Evolutionary conservation across 1,139 yeast species (phyloP).

Genomic region (Debaryomycetaceae sp.): DNA sequence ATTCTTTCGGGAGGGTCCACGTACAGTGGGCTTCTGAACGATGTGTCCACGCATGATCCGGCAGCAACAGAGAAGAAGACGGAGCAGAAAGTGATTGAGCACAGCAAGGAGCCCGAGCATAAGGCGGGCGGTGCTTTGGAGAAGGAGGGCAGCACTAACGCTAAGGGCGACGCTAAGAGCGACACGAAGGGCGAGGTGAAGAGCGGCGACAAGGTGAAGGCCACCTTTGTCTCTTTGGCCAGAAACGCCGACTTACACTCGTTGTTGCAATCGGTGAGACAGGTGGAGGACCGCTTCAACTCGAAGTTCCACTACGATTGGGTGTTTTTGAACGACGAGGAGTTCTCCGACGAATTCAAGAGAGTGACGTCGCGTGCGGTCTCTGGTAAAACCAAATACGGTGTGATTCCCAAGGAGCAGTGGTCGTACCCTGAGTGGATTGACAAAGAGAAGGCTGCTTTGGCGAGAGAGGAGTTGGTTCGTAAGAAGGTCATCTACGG

Average conservation of each 20-base stretch:
- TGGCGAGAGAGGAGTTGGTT: conserved; percentile 48
- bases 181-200: conserved; percentile 2
- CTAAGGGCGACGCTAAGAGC: conserved; percentile 5
- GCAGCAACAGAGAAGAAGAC: not conserved
- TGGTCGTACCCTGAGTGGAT: conserved; percentile 58
- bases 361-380: conserved; percentile 29
- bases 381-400: conserved; percentile 42
- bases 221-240: conserved; percentile 45
- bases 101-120: conserved; percentile 5
- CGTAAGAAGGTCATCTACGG: conserved; percentile 59
- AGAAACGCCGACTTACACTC: conserved; percentile 37
- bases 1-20: conserved; percentile 59
- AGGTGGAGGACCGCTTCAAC: conserved; percentile 46
- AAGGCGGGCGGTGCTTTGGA: conserved; percentile 12
- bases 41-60: not conserved
- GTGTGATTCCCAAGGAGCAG: conserved; percentile 43
- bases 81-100: conserved; percentile 1
- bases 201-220: conserved; percentile 25
- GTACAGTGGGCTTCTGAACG: conserved; percentile 22
- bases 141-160: not conserved
- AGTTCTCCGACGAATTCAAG: conserved; percentile 39
- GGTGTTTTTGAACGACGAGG: conserved; percentile 46
- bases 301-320: conserved; percentile 41
- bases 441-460: conserved; percentile 55
- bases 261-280: conserved; percentile 39